Base-by-base conservation (phyloP, 495 filamentous ascomycete genomes). In the Tuber calosporum region DNA sequence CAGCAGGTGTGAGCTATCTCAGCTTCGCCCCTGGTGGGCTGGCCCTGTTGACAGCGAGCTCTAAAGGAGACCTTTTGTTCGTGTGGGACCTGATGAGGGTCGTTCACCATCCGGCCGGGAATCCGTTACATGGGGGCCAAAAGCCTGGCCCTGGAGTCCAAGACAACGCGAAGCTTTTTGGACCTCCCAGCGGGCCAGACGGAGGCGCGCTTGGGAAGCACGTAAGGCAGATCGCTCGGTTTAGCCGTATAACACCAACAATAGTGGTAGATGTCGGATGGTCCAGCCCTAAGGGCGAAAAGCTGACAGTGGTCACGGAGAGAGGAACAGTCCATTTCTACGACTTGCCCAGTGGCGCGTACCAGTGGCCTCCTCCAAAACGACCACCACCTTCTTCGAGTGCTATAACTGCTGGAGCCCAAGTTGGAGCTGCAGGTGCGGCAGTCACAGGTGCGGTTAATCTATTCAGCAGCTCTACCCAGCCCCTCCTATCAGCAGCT, bases 291-390 rank as follows among this genome's bases (percentile, higher is more conserved):
- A 89, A 88, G 66, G 92, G 91, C 19, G 92, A 96, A 77, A 87
- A 90, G 74, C 82, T 93, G 19, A 94, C 94, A 19, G 88, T 99
- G 80, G 87, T 97, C 67, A 97, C 94, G 15, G 90, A 94, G 73
- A 90, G 92, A 76, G 92, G 94, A n/a, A 99, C 95, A 2, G 89
- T 97, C 6, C 95, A 99, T 82, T 88, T 96, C 37, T 89, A 95
- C 77, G 91, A 97, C 77, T 84, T 97, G 67, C 92, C 93, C n/a
- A 83, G 88, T 38, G 90, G 87, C 69, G 92, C 93, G 4, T 93
- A 93, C 73, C 88, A 91, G 62, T 97, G 94, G 94, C 94, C 94
- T 41, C 94, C 94, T 66, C 89, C 90, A 72, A 92, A 91, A 67
- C 89, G 91, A 70, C 79, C 83, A 30, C 83, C 83, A 40, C 85